phyloP scores from a whole-genome alignment of 345 rosid genomes.

The Nasturtium officinale region DNA sequence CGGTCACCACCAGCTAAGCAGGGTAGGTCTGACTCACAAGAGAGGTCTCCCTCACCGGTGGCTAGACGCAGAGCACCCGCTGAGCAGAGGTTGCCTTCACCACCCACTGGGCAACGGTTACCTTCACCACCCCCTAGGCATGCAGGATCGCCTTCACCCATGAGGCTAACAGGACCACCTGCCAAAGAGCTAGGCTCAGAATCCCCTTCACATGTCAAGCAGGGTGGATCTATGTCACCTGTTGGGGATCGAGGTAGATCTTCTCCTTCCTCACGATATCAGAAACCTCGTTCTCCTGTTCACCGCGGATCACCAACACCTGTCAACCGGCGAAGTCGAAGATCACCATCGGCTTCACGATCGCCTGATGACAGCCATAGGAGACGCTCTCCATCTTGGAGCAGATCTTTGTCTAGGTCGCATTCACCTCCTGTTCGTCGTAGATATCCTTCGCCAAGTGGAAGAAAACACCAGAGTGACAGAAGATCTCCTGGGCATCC shows the following conservation, averaged over 20 bases:
- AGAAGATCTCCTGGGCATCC: slow-evolving; percentile 49
- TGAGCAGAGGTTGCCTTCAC: slow-evolving; percentile 36
- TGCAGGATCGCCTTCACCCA: slow-evolving; percentile 47
- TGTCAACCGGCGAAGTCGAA: slow-evolving; percentile 34
- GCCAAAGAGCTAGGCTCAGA: slow-evolving; percentile 46
- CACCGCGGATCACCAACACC: slow-evolving; percentile 47
- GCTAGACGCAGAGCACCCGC: slow-evolving; percentile 16
- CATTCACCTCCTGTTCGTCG: slow-evolving; percentile 52
- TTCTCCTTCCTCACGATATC: slow-evolving; percentile 40
- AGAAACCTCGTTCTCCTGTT: slow-evolving; percentile 35
- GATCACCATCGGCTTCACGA: slow-evolving; percentile 51
- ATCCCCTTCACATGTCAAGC: slow-evolving; percentile 35
- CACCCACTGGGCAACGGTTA: slow-evolving; percentile 19
- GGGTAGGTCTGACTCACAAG: slow-evolving; percentile 37
- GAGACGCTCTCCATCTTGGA: slow-evolving; percentile 51
- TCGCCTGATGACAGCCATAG: slow-evolving; percentile 46
- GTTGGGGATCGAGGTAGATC: slow-evolving; percentile 36
- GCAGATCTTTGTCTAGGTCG: slow-evolving; percentile 51
- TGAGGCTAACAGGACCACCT: slow-evolving; percentile 34
- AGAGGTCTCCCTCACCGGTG: slow-evolving; percentile 39
- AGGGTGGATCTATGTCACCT: slow-evolving; percentile 47
- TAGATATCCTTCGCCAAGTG: slow-evolving; percentile 51
- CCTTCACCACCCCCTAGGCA: slow-evolving; percentile 45
- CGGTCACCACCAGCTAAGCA: slow-evolving; percentile 34
- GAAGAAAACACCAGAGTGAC: slow-evolving; percentile 46